Conservation (phyloP, 805 yeast species). For the Myxozyma monticola region DNA sequence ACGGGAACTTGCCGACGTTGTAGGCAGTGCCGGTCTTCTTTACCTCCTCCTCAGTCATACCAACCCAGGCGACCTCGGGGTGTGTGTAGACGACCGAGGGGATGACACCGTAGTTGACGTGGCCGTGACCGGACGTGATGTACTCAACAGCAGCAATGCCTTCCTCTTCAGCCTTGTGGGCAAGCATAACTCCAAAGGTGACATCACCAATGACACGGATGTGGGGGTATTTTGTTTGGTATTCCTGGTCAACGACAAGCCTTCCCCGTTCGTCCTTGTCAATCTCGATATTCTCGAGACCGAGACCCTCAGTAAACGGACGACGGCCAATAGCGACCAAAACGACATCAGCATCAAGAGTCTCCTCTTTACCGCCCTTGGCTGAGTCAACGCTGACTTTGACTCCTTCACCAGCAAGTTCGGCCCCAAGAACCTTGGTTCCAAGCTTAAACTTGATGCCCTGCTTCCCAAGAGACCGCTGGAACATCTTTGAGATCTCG, state of each 20-base stretch:
- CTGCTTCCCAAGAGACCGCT: conserved; percentile 88
- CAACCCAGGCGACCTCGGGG: conserved; percentile 99
- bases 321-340: conserved; percentile 99
- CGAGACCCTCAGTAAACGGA: conserved; percentile 88
- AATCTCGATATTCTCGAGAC: conserved; percentile 83
- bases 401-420: conserved; percentile 84
- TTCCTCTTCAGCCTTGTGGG: conserved; percentile 99
- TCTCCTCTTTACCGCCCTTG: conserved; percentile 78
- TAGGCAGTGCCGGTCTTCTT: conserved; percentile 89
- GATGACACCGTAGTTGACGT: conserved; percentile 95
- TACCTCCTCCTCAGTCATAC: conserved; percentile 91
- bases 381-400: conserved; percentile 84
- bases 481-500: conserved; percentile 88
- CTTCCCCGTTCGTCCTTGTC: conserved; percentile 92
- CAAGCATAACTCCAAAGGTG: conserved; percentile 98
- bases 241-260: conserved; percentile 90
- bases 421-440: conserved; percentile 86
- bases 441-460: conserved; percentile 91
- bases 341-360: conserved; percentile 84
- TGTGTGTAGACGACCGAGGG: conserved; percentile 99
- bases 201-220: conserved; percentile 98
- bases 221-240: conserved; percentile 86
- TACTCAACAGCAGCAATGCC: conserved; percentile 98
- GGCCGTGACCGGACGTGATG: conserved; percentile 92
- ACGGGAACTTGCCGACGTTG: conserved; percentile 97